A percentile compares a stretch with the other conserved stretches of the same genome.
phyloP scores from a whole-genome alignment of 2,329 filamentous ascomycete species.

The Nemania bipapillata region DNA sequence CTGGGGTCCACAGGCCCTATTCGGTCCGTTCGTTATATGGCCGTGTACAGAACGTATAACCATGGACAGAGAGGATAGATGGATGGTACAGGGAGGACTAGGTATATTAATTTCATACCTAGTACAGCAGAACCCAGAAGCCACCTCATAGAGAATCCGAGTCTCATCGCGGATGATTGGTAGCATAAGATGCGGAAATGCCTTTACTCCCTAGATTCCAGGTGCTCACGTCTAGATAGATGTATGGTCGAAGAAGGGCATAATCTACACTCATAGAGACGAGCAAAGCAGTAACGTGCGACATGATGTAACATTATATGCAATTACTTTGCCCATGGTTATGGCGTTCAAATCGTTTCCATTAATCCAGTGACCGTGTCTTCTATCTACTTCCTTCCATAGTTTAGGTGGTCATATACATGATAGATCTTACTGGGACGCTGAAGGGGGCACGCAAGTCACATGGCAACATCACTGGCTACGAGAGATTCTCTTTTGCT shows the following conservation, averaged over 20 bases:
- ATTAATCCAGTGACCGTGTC: neutral
- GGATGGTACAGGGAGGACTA: neutral
- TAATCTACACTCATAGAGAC: conserved; percentile 2
- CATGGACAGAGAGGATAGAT: neutral
- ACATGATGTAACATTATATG: conserved; percentile 24
- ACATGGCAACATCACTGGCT: neutral
- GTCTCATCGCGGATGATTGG: neutral
- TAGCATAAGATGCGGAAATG: neutral
- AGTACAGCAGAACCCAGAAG: neutral
- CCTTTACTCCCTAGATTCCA: neutral
- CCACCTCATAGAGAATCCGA: conserved; percentile 1
- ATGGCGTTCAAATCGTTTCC: neutral
- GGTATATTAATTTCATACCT: neutral
- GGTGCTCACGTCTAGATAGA: conserved; percentile 2
- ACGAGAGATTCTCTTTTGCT: conserved; percentile 1
- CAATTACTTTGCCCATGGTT: neutral
- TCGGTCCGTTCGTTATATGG: neutral
- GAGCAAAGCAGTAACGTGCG: conserved; percentile 16
- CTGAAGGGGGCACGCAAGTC: neutral
- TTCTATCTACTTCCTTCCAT: neutral
- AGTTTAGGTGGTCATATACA: too few species aligned
- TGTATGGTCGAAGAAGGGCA: neutral
- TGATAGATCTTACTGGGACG: too few species aligned
- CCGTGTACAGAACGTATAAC: neutral
- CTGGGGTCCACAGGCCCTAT: too few species aligned